Evolutionary conservation across 257 asterid genomes (phyloP).

Genomic region (Ajuga chamaepitys): DNA sequence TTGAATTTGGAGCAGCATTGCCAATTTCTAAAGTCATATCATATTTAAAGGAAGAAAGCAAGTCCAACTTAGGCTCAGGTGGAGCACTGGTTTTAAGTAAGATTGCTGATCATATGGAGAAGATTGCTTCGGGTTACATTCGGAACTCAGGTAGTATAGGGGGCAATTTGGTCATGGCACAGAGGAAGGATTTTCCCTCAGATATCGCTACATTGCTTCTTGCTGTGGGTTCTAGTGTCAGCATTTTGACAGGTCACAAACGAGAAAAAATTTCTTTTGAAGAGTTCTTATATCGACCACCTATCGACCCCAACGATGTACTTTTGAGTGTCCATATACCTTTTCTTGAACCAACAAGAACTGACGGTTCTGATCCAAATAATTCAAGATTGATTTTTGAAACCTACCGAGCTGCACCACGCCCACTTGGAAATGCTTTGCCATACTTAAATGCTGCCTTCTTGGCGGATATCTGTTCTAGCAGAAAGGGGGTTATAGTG

Average conservation of each 20-base stretch:
- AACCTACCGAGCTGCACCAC: slow-evolving; percentile 15
- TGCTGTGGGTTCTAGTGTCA: slow-evolving; percentile 17
- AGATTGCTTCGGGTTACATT: slow-evolving; percentile 12
- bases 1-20: slow-evolving; percentile 18
- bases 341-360: neutral
- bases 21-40: slow-evolving; percentile 10
- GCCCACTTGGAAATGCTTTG: slow-evolving; percentile 16
- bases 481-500: neutral
- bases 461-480: slow-evolving; percentile 6
- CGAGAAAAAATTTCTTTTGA: slow-evolving; percentile 1
- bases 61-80: neutral
- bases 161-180: slow-evolving; percentile 15
- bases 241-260: neutral
- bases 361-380: neutral
- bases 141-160: slow-evolving; percentile 18
- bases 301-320: neutral
- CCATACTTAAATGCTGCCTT: slow-evolving; percentile 18
- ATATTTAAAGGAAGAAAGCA: slow-evolving; percentile 1
- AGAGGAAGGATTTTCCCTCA: slow-evolving; percentile 15
- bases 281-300: slow-evolving; percentile 10
- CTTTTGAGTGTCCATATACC: slow-evolving; percentile 12
- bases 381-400: slow-evolving; percentile 8
- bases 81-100: slow-evolving; percentile 6
- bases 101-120: slow-evolving; percentile 16
- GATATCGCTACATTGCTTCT: slow-evolving; percentile 17